Percentiles rank a stretch among this genome's conserved stretches.
Conservation (phyloP, 192 early-diverging fungal genomes). For the Podila minutissima region DNA sequence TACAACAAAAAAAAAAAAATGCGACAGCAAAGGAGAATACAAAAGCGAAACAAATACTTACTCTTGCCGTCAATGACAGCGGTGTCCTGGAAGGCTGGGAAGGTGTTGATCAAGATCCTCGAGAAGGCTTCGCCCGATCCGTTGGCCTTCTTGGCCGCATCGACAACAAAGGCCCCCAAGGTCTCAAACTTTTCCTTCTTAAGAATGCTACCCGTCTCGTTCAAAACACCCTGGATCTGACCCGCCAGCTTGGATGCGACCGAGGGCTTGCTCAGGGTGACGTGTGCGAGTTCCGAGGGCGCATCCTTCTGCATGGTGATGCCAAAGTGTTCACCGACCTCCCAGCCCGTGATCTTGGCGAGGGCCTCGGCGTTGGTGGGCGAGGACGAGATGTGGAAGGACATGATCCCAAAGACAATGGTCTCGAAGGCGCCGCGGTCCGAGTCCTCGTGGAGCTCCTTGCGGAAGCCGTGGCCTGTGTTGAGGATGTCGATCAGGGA, state of each 20-base stretch:
- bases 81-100: constrained; percentile 78
- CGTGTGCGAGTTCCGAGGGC: constrained; percentile 58
- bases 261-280: constrained; percentile 77
- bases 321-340: constrained; percentile 75
- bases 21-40: neutral
- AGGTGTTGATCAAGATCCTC: constrained; percentile 63
- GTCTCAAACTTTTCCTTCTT: constrained; percentile 66
- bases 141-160: constrained; percentile 58
- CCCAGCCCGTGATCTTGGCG: constrained; percentile 66
- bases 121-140: constrained; percentile 42
- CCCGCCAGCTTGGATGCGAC: constrained; percentile 69
- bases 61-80: constrained; percentile 55
- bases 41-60: constrained; percentile 10
- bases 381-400: constrained; percentile 79
- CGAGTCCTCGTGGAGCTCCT: constrained; percentile 68
- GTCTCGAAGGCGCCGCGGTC: constrained; percentile 80
- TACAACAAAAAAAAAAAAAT: neutral
- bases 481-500: constrained; percentile 78
- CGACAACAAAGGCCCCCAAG: constrained; percentile 77
- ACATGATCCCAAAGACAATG: constrained; percentile 85
- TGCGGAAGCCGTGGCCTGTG: constrained; percentile 80
- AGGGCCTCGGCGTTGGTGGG: constrained; percentile 65
- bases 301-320: constrained; percentile 78
- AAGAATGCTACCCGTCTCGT: constrained; percentile 77
- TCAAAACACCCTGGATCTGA: constrained; percentile 69